phyloP scores from a whole-genome alignment of 129 eudicot genomes.

The Tagetes patula region DNA sequence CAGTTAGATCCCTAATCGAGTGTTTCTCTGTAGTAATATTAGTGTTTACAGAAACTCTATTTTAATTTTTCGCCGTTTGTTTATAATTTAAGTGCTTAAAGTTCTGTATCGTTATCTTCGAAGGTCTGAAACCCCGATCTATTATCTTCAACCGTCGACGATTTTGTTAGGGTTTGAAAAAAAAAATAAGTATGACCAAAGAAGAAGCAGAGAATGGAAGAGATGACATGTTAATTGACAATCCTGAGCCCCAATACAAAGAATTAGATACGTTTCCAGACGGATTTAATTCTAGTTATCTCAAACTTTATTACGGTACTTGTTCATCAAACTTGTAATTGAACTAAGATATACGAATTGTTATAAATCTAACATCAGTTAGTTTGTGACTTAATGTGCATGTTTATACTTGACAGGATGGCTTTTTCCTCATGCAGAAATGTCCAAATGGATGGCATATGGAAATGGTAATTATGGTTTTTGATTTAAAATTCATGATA shows the following conservation, averaged over 20 bases:
- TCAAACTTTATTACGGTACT: conserved; percentile 4
- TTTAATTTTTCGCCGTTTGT: not conserved
- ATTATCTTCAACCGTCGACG: not conserved
- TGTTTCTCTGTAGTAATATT: not conserved
- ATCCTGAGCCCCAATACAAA: conserved; percentile 24
- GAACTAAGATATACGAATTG: not conserved
- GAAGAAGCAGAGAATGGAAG: conserved; percentile 54
- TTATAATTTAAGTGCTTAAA: not conserved
- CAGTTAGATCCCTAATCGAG: not conserved
- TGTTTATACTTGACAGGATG: conserved; percentile 53
- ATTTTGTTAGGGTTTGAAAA: conserved; percentile 27
- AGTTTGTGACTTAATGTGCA: conserved; percentile 14
- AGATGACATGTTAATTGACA: conserved; percentile 64
- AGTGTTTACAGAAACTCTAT: not conserved
- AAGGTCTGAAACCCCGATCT: not conserved
- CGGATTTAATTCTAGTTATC: not conserved
- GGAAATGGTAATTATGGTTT: conserved; percentile 65
- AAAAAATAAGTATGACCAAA: conserved; percentile 40
- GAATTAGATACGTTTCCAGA: conserved; percentile 8
- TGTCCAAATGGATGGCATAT: conserved; percentile 92
- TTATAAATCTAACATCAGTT: not conserved
- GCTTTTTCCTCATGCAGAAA: conserved; percentile 84
- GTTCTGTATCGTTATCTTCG: not conserved
- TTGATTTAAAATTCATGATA: conserved; percentile 7
- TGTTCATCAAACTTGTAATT: not conserved